Base-by-base conservation (phyloP, 2,329 filamentous ascomycete genomes). In the Colletotrichum paranaense region DNA sequence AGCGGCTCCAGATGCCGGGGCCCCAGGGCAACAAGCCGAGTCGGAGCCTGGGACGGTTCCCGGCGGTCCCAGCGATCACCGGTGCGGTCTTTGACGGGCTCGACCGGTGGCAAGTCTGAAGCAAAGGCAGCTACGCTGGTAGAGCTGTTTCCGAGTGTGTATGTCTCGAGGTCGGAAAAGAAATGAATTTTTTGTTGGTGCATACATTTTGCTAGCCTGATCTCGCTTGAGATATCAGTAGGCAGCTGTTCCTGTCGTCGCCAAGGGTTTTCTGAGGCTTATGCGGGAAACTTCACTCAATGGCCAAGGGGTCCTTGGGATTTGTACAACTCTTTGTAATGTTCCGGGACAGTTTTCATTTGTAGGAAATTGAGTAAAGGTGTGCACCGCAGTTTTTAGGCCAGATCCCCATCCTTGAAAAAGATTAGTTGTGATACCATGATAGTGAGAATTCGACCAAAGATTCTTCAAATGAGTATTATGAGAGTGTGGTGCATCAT, bases 41-140 rank as follows among this genome's bases (percentile, higher is more conserved):
- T 49, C 35, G 49, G 14, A 38, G 38, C 22, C 35, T 14, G 8
- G 24, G 49, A 49, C 22, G 28, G 49, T 30, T n/a, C 57, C 28
- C 7, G n/a, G 28, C 16, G 52, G 9, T 55, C 52, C 52, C n/a
- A 55, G 52, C 52, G 52, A 55, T 7, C 16, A 12, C 30, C n/a
- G 42, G 42, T 14, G 22, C 22, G 30, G 46, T 16, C 32, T 46
- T 52, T n/a, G 28, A 46, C 28, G 38, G 19, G 26, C 19, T 28
- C n/a, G 26, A 64, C 14, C 19, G 16, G 19, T n/a, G 57, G 53
- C 26, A 49, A 28, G 22, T 30, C 42, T 35, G 46, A 46, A 57
- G 60, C 32, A 59, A 59, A 57, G 66, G 35, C 38, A 71, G 62
- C 56, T 71, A 71, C 62, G 56, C 67, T 62, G 60, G 71, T 52